Evolutionary conservation across 140 eudicot species (phyloP).

Genomic region (Erigeron philadelphicus): DNA sequence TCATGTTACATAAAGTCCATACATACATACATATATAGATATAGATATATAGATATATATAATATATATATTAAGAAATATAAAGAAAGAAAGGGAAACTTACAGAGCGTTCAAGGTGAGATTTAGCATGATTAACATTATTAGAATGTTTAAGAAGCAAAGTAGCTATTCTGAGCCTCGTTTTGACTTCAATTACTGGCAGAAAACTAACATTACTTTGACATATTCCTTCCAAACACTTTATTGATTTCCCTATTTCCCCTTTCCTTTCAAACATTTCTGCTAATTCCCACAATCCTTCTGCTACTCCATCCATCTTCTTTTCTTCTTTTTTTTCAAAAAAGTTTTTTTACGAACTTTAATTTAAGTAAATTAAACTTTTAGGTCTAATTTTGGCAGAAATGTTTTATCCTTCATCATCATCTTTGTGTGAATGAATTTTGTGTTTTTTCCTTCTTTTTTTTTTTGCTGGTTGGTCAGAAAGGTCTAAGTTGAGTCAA

Average conservation of each 20-base stretch:
- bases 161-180: constrained; percentile 79
- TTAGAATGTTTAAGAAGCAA: constrained; percentile 68
- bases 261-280: constrained; percentile 63
- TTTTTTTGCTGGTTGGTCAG: neutral
- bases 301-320: constrained; percentile 84
- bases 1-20: neutral
- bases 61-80: neutral
- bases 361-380: constrained; percentile 5
- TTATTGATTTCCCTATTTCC: constrained; percentile 57
- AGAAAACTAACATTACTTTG: constrained; percentile 79
- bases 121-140: constrained; percentile 72
- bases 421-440: neutral
- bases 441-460: neutral
- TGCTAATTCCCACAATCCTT: constrained; percentile 89
- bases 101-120: constrained; percentile 92
- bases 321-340: neutral
- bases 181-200: constrained; percentile 73
- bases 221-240: constrained; percentile 87
- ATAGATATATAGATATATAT: too few relatives aligned
- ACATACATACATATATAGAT: too few relatives aligned
- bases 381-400: constrained; percentile 16
- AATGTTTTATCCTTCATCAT: constrained; percentile 18
- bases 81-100: constrained; percentile 11
- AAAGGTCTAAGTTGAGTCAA: neutral
- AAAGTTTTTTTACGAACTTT: neutral